Evolutionary conservation across 176 grass and related monocot genomes (phyloP).

Genomic region (Rhynchospora tenuis): DNA sequence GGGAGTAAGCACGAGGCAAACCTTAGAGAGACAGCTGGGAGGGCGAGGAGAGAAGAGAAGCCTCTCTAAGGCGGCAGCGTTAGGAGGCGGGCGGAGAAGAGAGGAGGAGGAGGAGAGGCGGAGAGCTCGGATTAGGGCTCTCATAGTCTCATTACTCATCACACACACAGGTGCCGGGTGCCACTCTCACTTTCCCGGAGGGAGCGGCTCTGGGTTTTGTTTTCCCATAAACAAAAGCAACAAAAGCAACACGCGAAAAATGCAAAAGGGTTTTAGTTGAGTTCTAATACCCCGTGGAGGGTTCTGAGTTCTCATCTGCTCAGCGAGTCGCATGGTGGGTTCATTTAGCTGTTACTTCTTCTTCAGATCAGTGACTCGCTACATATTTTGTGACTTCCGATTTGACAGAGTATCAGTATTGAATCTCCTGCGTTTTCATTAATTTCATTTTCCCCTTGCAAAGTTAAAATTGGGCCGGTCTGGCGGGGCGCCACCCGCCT

Average conservation of each 20-base stretch:
- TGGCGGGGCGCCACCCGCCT: too few relatives aligned
- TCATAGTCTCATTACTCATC: slow-evolving; percentile 24
- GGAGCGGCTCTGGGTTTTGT: not conserved
- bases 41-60: not conserved
- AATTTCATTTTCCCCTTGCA: too few relatives aligned
- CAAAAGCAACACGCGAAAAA: not conserved
- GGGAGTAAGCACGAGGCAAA: not conserved
- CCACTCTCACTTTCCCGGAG: too few relatives aligned
- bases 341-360: not conserved
- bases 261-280: not conserved
- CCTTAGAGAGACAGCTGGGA: not conserved
- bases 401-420: not conserved
- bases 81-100: slow-evolving; percentile 33
- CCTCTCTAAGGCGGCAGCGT: not conserved
- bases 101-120: slow-evolving; percentile 1
- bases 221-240: too few relatives aligned
- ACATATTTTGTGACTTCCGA: not conserved
- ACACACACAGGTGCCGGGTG: too few relatives aligned
- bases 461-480: too few relatives aligned
- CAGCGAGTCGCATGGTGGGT: not conserved
- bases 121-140: slow-evolving; percentile 41
- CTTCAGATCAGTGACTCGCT: not conserved
- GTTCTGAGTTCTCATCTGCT: not conserved
- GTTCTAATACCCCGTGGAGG: not conserved
- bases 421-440: not conserved